phyloP scores from a whole-genome alignment of 2,329 filamentous ascomycete species.

The Seiridium unicorne region DNA sequence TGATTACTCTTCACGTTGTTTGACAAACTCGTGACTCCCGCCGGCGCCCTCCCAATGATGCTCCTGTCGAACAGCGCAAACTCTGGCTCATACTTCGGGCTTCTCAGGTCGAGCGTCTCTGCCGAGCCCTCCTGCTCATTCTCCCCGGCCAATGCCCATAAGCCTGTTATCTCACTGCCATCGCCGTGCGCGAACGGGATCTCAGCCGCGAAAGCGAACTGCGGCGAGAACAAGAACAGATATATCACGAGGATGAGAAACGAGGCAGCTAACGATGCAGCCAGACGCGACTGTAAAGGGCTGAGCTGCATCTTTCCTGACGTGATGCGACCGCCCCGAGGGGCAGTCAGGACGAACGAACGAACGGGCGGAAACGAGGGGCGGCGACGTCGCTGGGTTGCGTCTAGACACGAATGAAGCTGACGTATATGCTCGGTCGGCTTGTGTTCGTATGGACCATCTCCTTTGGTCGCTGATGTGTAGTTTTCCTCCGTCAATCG shows the following conservation, averaged over 20 bases:
- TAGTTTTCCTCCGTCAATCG: too few species aligned
- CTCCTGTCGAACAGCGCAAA: conserved; percentile 61
- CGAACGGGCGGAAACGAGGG: not conserved
- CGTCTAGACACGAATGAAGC: not conserved
- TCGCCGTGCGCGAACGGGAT: conserved; percentile 16
- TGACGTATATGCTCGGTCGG: not conserved
- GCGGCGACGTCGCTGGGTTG: not conserved
- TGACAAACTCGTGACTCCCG: conserved; percentile 47
- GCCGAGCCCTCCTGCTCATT: conserved; percentile 12
- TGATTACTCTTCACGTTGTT: conserved; percentile 64
- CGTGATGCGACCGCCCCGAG: conserved; percentile 40
- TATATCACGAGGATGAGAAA: conserved; percentile 60
- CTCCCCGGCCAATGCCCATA: conserved; percentile 18
- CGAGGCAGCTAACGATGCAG: conserved; percentile 63
- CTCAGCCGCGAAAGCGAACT: conserved; percentile 63
- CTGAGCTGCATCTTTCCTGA: conserved; percentile 53
- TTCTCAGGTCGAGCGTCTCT: conserved; percentile 16
- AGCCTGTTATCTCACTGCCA: conserved; percentile 12
- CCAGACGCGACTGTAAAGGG: conserved; percentile 70
- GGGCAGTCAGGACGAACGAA: conserved; percentile 20
- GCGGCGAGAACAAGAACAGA: conserved; percentile 56
- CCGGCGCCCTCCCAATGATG: conserved; percentile 60
- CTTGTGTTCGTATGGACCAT: too few species aligned
- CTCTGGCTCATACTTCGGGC: conserved; percentile 53
- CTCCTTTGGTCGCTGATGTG: too few species aligned